A percentile compares a stretch with the other conserved stretches of the same genome.
These are phyloP conservation scores for Auricularia heimuer DNA, from an alignment of 768 basidiomycete species.

Conservation along the genomic window DNA sequence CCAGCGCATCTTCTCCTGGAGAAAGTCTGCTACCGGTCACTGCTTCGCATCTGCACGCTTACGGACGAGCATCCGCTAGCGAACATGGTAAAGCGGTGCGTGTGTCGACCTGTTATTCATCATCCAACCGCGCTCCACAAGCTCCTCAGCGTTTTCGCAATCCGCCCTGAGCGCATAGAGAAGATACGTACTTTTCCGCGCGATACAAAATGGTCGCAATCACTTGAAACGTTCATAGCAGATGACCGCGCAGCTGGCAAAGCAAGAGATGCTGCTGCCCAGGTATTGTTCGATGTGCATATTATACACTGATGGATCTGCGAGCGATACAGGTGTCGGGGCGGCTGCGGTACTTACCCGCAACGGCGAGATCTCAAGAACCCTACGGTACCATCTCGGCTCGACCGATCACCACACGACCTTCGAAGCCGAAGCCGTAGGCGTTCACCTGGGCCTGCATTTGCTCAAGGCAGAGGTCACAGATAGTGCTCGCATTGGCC, in stretches of 20 bases:
- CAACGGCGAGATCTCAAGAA: background rate
- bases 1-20: slow-evolving; percentile 14
- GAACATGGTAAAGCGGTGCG: slow-evolving; percentile 5
- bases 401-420: slow-evolving; percentile 16
- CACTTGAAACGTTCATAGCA: background rate
- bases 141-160: slow-evolving; percentile 10
- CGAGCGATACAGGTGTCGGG: slow-evolving; percentile 18
- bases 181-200: slow-evolving; percentile 11
- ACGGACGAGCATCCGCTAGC: slow-evolving; percentile 13
- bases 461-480: slow-evolving; percentile 13
- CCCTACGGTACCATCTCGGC: slow-evolving; percentile 16
- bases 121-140: slow-evolving; percentile 17
- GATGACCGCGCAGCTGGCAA: background rate
- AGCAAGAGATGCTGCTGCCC: slow-evolving; percentile 5
- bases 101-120: slow-evolving; percentile 2
- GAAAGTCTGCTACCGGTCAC: slow-evolving; percentile 7
- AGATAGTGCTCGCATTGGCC: background rate
- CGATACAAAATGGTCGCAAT: slow-evolving; percentile 8
- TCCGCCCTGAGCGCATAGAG: slow-evolving; percentile 10
- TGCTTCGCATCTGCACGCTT: slow-evolving; percentile 14
- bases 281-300: background rate
- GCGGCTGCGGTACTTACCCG: slow-evolving; percentile 20
- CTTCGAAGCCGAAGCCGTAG: slow-evolving; percentile 23
- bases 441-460: slow-evolving; percentile 17
- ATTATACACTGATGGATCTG: slow-evolving; percentile 24